These are phyloP conservation scores for Vigna hirtella DNA, from an alignment of 306 rosid genomes.

Conservation along the genomic window DNA sequence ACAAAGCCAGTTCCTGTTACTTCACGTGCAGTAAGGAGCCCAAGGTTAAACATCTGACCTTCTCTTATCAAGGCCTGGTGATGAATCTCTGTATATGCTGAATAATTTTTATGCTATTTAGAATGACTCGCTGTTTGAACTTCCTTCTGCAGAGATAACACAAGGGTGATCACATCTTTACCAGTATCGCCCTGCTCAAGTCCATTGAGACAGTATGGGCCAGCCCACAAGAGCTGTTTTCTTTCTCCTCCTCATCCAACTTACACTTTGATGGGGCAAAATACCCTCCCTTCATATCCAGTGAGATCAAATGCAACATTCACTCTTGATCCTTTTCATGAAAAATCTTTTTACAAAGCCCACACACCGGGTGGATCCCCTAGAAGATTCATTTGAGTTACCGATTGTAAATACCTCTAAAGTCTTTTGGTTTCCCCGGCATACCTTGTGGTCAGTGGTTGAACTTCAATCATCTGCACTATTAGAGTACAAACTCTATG, in stretches of 20 bases:
- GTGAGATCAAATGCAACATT: conserved; percentile 57
- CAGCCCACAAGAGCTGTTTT: conserved; percentile 63
- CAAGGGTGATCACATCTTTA: conserved; percentile 74
- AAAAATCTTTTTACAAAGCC: conserved; percentile 55
- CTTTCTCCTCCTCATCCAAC: conserved; percentile 86
- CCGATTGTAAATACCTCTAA: conserved; percentile 55
- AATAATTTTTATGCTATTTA: neutral
- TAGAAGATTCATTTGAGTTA: conserved; percentile 70
- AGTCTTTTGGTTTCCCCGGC: conserved; percentile 48
- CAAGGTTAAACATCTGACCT: conserved; percentile 44
- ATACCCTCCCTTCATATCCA: conserved; percentile 58
- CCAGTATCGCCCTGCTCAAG: conserved; percentile 95
- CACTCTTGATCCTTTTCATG: conserved; percentile 67
- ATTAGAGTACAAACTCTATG: conserved; percentile 34
- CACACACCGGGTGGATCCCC: conserved; percentile 86
- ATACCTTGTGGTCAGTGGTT: conserved; percentile 43
- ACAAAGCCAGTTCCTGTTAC: conserved; percentile 44
- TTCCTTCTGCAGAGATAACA: conserved; percentile 64
- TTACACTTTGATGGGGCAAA: conserved; percentile 62
- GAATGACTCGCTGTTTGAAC: conserved; percentile 23
- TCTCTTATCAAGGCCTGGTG: conserved; percentile 9
- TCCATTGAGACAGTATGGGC: conserved; percentile 74
- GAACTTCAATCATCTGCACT: conserved; percentile 37
- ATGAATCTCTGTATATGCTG: conserved; percentile 10
- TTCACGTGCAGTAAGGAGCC: conserved; percentile 47